Evolutionary conservation across 768 basidiomycete genomes (phyloP), one percentile per base, ranked within the genome.

Genomic region (Boletus pseudo-olivaceus): DNA sequence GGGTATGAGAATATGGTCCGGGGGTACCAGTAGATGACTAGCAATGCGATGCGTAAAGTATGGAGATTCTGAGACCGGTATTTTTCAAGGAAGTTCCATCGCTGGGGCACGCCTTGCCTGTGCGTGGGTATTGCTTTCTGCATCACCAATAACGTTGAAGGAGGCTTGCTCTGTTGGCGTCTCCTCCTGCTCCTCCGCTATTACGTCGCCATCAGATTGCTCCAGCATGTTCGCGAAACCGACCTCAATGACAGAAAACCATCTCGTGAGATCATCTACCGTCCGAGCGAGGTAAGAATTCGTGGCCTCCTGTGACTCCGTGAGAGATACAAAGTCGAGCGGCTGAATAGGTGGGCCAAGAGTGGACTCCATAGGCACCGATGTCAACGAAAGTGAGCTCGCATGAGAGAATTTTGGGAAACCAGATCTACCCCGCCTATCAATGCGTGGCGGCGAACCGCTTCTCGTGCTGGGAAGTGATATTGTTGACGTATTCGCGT

Each of bases 221-320:
- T 85, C 85, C 39, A 95, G 71, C 59, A 94, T 76, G 26, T 76
- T 79, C 32, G 76, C 78, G 44, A 98, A 73, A 0, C 93, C 93
- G 11, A 68, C 72, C 63, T 93, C 89, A 1, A 95, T 80, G 0
- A 84, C 76, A 5, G 79, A 78, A 53, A 98, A 69, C 91, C 90
- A 95, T 57, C 80, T 76, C 3, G 80, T 77, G 34, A 98, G 79
- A 63, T 88, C 84, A 42, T 87, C 86, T 10, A 96, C 82, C 4
- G 85, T 88, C 41, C 76, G 72, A 41, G 83, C 84, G 45, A 98
- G 78, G 65, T 92, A 88, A 1, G 74, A 68, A 59, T 89, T 86
- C 1, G 86, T 83, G 33, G 75, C 78, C 10, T 83, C 84, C 27
- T 74, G 73, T 6, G 78, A 78, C 19, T 81, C 75, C 56, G 86